Evolutionary conservation across 257 asterid genomes (phyloP).

Genomic region (Nyctanthes arbortristis): DNA sequence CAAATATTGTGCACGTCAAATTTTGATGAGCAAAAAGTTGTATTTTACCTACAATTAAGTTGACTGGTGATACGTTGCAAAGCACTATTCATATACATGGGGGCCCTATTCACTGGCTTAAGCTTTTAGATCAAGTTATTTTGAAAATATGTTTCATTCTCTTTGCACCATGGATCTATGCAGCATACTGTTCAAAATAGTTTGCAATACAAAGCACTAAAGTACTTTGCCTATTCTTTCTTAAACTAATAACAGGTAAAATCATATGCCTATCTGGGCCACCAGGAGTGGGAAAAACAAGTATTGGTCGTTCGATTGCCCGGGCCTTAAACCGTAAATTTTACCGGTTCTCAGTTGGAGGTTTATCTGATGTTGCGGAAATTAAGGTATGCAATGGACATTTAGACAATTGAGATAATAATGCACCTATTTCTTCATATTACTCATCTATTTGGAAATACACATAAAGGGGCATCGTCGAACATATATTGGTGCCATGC

Average conservation of each 20-base stretch:
- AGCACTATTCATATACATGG: too few species aligned
- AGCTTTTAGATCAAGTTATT: too few species aligned
- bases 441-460: slow-evolving; percentile 10
- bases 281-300: slow-evolving; percentile 99
- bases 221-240: slow-evolving; percentile 15
- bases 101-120: too few species aligned
- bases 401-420: slow-evolving; percentile 9
- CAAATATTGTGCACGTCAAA: too few species aligned
- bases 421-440: background rate
- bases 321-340: slow-evolving; percentile 98
- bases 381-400: slow-evolving; percentile 62
- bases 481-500: slow-evolving; percentile 99
- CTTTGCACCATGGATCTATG: background rate
- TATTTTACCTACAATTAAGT: too few species aligned
- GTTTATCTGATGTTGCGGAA: slow-evolving; percentile 99
- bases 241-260: slow-evolving; percentile 62
- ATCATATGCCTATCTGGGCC: slow-evolving; percentile 98
- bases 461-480: slow-evolving; percentile 90
- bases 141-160: background rate
- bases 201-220: slow-evolving; percentile 11
- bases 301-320: slow-evolving; percentile 98
- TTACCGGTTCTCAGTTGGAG: slow-evolving; percentile 98
- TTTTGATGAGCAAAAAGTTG: too few species aligned
- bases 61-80: too few species aligned
- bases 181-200: background rate